phyloP scores from a whole-genome alignment of 164 flowering plant genomes.

The Umbellularia californica region DNA sequence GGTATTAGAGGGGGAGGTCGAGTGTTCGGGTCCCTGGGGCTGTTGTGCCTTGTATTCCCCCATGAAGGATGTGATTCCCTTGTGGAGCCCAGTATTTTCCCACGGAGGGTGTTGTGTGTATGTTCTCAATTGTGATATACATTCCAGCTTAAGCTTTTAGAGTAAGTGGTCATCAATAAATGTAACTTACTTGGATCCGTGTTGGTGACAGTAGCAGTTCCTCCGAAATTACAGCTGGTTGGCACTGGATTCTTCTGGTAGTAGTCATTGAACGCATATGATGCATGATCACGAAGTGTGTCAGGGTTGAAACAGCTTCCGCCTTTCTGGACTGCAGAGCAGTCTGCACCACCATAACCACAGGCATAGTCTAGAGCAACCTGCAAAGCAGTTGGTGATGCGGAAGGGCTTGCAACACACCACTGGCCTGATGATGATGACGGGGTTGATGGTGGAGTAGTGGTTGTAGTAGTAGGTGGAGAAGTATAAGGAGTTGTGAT shows the following conservation, averaged over 20 bases:
- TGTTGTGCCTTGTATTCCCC: too few species aligned
- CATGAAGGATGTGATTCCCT: too few species aligned
- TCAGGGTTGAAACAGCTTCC: conserved; percentile 66
- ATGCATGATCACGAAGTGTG: conserved; percentile 60
- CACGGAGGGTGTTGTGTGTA: too few species aligned
- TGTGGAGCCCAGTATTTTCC: too few species aligned
- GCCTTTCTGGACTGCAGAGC: conserved; percentile 55
- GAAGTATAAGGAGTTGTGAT: conserved; percentile 23
- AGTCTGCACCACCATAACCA: conserved; percentile 75
- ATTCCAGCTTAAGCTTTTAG: too few species aligned
- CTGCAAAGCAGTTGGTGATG: conserved; percentile 63
- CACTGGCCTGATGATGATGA: conserved; percentile 40
- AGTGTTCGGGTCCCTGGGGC: too few species aligned
- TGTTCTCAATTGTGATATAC: too few species aligned
- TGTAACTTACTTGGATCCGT: conserved; percentile 67
- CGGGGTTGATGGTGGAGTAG: conserved; percentile 9
- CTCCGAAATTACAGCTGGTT: conserved; percentile 79
- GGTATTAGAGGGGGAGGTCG: too few species aligned
- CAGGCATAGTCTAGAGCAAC: conserved; percentile 84
- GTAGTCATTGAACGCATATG: conserved; percentile 72
- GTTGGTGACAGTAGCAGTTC: conserved; percentile 55
- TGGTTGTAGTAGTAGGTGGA: conserved; percentile 16
- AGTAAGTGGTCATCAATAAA: too few species aligned
- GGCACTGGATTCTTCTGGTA: conserved; percentile 76
- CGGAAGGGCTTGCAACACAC: conserved; percentile 63